Percentiles rank a stretch among this genome's conserved stretches.
These are phyloP conservation scores for Geotrichum bryndzae DNA, from an alignment of 1,139 yeast species.

Conservation along the genomic window DNA sequence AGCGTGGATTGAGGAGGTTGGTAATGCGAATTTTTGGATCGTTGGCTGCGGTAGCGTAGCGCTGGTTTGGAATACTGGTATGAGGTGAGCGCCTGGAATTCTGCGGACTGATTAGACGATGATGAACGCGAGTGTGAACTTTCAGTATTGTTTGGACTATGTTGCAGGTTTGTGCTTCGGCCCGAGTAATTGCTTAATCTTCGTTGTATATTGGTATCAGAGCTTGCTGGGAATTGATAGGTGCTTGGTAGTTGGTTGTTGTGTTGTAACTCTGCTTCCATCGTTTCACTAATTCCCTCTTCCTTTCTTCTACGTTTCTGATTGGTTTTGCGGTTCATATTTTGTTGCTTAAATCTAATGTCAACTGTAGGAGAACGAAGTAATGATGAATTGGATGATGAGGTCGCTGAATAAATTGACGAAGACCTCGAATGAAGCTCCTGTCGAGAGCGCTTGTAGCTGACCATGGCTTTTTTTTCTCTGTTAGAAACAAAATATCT, in stretches of 20 bases:
- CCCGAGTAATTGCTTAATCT: neutral
- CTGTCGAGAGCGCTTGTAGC: constrained; percentile 2
- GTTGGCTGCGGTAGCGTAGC: neutral
- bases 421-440: neutral
- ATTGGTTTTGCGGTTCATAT: neutral
- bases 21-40: neutral
- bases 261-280: neutral
- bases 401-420: neutral
- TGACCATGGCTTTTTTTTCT: neutral
- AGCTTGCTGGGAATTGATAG: neutral
- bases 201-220: neutral
- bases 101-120: neutral
- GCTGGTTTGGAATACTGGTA: neutral
- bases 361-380: neutral
- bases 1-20: neutral
- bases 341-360: neutral
- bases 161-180: neutral
- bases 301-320: constrained; percentile 5
- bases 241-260: neutral
- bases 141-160: neutral
- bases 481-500: neutral
- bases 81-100: neutral
- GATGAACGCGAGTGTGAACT: neutral
- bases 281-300: neutral
- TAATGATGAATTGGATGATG: neutral